Percentiles rank a stretch among this genome's conserved stretches.
phyloP scores from a whole-genome alignment of 2,329 filamentous ascomycete genomes.

The Fusarium hostae region DNA sequence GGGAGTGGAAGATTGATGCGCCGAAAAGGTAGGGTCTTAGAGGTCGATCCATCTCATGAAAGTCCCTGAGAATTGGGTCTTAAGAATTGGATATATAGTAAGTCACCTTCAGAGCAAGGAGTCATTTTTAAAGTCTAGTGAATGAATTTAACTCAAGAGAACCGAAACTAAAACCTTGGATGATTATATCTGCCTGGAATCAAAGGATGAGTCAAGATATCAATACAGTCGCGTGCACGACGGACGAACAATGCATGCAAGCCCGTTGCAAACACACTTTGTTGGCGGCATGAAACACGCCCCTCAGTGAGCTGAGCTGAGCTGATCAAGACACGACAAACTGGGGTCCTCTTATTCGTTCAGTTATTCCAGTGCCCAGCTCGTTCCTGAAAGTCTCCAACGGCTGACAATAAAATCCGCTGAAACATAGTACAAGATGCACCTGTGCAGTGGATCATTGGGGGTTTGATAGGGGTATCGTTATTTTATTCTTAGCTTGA shows the following conservation, averaged over 20 bases:
- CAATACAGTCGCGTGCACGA: constrained; percentile 29
- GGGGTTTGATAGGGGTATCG: not conserved
- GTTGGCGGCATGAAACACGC: constrained; percentile 2
- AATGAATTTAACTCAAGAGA: not conserved
- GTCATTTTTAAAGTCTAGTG: not conserved
- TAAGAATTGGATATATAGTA: not conserved
- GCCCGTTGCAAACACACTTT: not conserved
- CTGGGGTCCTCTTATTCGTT: constrained; percentile 29
- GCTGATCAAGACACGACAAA: constrained; percentile 37
- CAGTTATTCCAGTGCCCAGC: constrained; percentile 3
- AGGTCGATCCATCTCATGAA: not conserved
- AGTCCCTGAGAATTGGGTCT: not conserved
- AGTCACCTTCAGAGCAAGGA: not conserved
- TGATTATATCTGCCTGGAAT: not conserved
- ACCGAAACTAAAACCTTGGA: not conserved
- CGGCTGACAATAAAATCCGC: not conserved
- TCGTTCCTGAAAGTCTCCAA: constrained; percentile 5
- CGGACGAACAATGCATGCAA: constrained; percentile 3
- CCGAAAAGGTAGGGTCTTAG: constrained; percentile 10
- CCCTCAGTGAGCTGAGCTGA: constrained; percentile 15
- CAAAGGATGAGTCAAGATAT: not conserved
- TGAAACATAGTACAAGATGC: not conserved
- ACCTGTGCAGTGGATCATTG: not conserved
- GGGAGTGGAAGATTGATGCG: constrained; percentile 45
- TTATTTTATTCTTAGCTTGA: not conserved